These are phyloP conservation scores for Prosopis cineraria DNA, from an alignment of 306 rosid species.

Conservation along the genomic window DNA sequence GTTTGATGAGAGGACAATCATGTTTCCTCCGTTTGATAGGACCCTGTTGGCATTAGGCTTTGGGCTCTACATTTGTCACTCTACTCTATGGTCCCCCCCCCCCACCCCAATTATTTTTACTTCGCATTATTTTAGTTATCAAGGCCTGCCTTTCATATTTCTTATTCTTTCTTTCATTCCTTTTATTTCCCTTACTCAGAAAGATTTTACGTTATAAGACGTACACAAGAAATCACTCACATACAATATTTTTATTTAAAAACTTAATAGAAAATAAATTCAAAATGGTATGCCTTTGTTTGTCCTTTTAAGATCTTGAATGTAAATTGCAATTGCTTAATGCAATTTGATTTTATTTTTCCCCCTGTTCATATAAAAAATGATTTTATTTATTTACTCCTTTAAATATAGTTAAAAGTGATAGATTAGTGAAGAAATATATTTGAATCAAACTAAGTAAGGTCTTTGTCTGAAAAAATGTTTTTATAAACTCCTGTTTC, in stretches of 20 bases:
- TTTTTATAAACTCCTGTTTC: background rate
- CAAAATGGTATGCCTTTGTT: background rate
- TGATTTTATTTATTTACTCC: no score
- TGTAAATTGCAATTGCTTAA: background rate
- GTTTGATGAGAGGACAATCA: constrained; percentile 4
- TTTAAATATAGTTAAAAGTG: no score
- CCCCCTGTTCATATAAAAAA: no score
- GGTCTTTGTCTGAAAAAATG: no score
- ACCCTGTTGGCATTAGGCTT: background rate
- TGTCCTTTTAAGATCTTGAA: background rate
- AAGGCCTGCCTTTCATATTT: background rate
- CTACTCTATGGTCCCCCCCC: constrained; percentile 1
- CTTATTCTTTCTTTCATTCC: background rate
- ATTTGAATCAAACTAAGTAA: no score
- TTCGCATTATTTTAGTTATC: background rate
- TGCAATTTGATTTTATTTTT: background rate
- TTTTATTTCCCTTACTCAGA: background rate
- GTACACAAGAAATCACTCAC: background rate
- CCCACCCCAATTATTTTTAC: background rate
- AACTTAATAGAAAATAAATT: background rate
- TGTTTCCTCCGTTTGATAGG: constrained; percentile 19
- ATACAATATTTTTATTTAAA: background rate
- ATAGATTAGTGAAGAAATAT: no score
- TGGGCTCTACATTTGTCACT: background rate
- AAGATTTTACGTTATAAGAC: background rate